phyloP scores from a whole-genome alignment of 495 filamentous ascomycete genomes.

The Cercophora samala region DNA sequence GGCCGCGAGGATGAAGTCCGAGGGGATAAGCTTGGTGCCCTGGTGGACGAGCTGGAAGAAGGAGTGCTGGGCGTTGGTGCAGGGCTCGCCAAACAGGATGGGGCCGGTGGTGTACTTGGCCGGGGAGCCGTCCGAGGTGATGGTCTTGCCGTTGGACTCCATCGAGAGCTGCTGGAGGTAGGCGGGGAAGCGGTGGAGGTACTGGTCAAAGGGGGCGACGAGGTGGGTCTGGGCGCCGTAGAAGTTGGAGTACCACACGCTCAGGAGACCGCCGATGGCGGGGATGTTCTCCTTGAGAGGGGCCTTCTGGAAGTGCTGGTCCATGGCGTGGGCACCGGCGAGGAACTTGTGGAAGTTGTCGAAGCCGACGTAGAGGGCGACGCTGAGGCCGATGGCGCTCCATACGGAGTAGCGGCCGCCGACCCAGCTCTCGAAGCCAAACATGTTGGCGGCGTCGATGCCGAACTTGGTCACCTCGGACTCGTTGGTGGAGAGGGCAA shows the following conservation, averaged over 20 bases:
- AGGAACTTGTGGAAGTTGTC: constrained; percentile 98
- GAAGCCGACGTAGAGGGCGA: constrained; percentile 89
- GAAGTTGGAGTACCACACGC: constrained; percentile 98
- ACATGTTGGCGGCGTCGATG: constrained; percentile 98
- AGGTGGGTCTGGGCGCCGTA: constrained; percentile 96
- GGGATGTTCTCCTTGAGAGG: constrained; percentile 95
- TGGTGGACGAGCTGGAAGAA: constrained; percentile 99
- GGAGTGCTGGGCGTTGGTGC: constrained; percentile 98
- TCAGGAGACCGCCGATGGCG: constrained; percentile 83
- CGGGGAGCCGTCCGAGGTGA: constrained; percentile 83
- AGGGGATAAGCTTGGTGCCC: constrained; percentile 96
- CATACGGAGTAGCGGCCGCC: constrained; percentile 97
- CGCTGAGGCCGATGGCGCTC: constrained; percentile 95
- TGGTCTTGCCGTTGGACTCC: constrained; percentile 99
- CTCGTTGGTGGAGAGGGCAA: constrained; percentile 95
- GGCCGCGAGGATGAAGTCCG: constrained; percentile 94
- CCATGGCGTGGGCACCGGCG: constrained; percentile 93
- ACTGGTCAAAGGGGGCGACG: constrained; percentile 97
- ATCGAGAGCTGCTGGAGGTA: constrained; percentile 99
- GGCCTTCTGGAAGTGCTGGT: constrained; percentile 91
- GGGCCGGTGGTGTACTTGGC: constrained; percentile 95
- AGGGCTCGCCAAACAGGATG: constrained; percentile 95
- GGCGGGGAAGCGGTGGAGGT: constrained; percentile 96
- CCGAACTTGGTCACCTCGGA: constrained; percentile 95
- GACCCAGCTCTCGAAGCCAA: constrained; percentile 97